Conservation (phyloP, 1,284 basidiomycete species). For the Irpex lacteus region DNA sequence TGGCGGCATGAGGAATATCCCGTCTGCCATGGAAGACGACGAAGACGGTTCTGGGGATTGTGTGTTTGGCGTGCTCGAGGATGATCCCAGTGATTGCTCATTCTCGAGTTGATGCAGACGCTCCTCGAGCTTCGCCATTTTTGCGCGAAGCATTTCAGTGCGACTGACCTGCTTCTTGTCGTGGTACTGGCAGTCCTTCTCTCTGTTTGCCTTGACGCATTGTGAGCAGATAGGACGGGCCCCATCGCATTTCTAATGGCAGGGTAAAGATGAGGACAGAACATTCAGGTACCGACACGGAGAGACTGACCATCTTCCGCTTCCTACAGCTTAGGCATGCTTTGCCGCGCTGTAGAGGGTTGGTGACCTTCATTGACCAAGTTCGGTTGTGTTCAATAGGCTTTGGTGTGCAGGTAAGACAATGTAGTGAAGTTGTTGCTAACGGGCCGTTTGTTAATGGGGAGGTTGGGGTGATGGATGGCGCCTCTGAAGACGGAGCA, state of each 20-base stretch:
- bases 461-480: too few relatives aligned
- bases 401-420: background rate
- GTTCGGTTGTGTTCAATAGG: too few relatives aligned
- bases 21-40: slow-evolving; percentile 4
- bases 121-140: slow-evolving; percentile 49
- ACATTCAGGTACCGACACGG: background rate
- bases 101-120: slow-evolving; percentile 52
- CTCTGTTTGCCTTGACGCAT: slow-evolving; percentile 52
- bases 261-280: background rate
- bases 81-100: slow-evolving; percentile 20
- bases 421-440: too few relatives aligned
- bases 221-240: slow-evolving; percentile 54
- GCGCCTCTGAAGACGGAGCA: background rate
- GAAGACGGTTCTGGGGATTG: slow-evolving; percentile 9
- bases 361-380: slow-evolving; percentile 25
- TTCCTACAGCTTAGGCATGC: slow-evolving; percentile 61
- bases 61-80: slow-evolving; percentile 5
- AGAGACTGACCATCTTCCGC: slow-evolving; percentile 51
- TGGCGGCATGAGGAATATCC: slow-evolving; percentile 7
- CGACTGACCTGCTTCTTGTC: slow-evolving; percentile 60
- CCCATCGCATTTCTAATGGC: slow-evolving; percentile 56
- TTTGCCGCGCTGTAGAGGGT: slow-evolving; percentile 51
- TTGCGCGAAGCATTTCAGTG: slow-evolving; percentile 58
- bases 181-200: slow-evolving; percentile 54
- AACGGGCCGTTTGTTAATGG: background rate